Percentiles rank a stretch among this genome's conserved stretches.
Evolutionary conservation across 768 basidiomycete genomes (phyloP).

Genomic region (Pulveroboletus ravenelii): DNA sequence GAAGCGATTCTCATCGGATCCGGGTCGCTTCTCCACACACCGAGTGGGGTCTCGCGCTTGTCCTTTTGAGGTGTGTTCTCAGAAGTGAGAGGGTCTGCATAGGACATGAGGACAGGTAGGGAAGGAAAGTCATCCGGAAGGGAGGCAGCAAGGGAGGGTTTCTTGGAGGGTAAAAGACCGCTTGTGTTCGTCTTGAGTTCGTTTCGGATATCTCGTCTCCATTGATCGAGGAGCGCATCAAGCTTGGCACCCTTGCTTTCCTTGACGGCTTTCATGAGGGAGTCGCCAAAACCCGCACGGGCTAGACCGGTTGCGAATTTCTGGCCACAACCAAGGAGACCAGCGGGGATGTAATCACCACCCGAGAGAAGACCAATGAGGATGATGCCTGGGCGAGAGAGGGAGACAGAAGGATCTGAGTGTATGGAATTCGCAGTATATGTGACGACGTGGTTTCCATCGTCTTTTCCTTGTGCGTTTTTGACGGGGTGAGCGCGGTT

Average conservation of each 20-base stretch:
- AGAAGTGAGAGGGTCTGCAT: slow-evolving; percentile 73
- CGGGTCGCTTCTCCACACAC: slow-evolving; percentile 54
- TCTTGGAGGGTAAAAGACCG: slow-evolving; percentile 60
- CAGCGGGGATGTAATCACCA: slow-evolving; percentile 81
- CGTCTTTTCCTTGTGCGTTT: slow-evolving; percentile 64
- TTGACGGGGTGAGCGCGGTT: slow-evolving; percentile 59
- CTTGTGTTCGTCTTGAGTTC: slow-evolving; percentile 69
- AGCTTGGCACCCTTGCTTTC: slow-evolving; percentile 44
- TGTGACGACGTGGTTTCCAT: slow-evolving; percentile 60
- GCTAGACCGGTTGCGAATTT: slow-evolving; percentile 75
- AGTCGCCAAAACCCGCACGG: slow-evolving; percentile 74
- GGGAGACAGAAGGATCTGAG: slow-evolving; percentile 44
- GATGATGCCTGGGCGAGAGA: slow-evolving; percentile 64
- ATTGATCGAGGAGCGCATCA: slow-evolving; percentile 49
- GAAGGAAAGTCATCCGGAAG: slow-evolving; percentile 68
- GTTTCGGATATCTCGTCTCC: slow-evolving; percentile 57
- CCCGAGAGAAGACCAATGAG: slow-evolving; percentile 84
- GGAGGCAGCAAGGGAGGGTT: slow-evolving; percentile 55
- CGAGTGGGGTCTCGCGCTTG: slow-evolving; percentile 30
- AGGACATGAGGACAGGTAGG: slow-evolving; percentile 69
- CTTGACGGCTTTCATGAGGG: slow-evolving; percentile 55
- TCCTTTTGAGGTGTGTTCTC: slow-evolving; percentile 44
- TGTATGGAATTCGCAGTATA: slow-evolving; percentile 37
- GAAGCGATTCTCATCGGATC: slow-evolving; percentile 68
- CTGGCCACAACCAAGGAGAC: slow-evolving; percentile 62